Evolutionary conservation across 192 early-diverging fungal genomes (phyloP).

Genomic region (Coemansia sp.): DNA sequence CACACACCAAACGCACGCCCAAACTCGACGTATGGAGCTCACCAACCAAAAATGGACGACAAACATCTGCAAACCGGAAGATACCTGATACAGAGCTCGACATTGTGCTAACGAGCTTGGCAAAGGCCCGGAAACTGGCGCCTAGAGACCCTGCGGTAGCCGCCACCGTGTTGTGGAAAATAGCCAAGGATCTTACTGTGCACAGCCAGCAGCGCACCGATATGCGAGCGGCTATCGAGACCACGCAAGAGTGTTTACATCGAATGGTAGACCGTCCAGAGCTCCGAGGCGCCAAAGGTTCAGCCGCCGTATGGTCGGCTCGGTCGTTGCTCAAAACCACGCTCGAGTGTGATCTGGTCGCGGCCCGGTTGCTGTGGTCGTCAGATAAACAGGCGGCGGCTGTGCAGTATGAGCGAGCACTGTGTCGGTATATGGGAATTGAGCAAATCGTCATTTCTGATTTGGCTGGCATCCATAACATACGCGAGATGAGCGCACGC

Average conservation of each 20-base stretch:
- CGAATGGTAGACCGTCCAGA: conserved; percentile 15
- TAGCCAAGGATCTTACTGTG: conserved; percentile 35
- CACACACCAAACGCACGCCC: background rate
- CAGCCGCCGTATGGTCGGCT: conserved; percentile 26
- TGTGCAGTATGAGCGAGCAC: conserved; percentile 14
- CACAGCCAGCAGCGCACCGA: background rate
- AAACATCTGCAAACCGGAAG: background rate
- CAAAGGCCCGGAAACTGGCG: conserved; percentile 26
- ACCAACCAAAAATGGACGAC: background rate
- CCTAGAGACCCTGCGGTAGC: conserved; percentile 40
- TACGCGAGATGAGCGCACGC: background rate
- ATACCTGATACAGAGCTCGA: background rate
- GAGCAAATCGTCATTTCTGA: background rate
- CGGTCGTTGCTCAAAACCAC: conserved; percentile 39
- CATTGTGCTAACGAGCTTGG: conserved; percentile 13
- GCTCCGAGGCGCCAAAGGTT: conserved; percentile 28
- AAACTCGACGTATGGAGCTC: background rate
- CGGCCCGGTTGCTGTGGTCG: conserved; percentile 18
- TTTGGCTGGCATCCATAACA: background rate
- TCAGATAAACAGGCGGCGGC: background rate
- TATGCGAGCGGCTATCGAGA: conserved; percentile 11
- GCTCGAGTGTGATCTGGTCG: conserved; percentile 38
- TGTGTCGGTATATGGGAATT: conserved; percentile 39
- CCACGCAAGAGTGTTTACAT: conserved; percentile 22
- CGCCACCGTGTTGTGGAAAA: conserved; percentile 46